These are phyloP conservation scores for Alternaria panax DNA, from an alignment of 2,329 filamentous ascomycete species.

Conservation along the genomic window DNA sequence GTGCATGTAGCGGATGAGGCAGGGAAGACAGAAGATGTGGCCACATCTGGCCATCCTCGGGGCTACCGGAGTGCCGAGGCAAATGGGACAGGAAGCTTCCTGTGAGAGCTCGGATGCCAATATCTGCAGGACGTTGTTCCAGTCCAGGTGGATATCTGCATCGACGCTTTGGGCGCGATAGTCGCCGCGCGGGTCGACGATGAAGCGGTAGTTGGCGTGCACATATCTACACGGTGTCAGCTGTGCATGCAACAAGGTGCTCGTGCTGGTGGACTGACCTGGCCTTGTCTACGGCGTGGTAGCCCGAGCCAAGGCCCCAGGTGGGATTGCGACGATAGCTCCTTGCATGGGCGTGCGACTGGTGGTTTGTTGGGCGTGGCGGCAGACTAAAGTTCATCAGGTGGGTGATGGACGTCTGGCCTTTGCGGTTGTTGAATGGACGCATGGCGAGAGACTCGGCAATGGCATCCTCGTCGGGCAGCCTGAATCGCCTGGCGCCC, in stretches of 20 bases:
- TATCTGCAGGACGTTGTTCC: slow-evolving; percentile 89
- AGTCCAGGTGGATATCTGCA: slow-evolving; percentile 88
- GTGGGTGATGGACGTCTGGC: slow-evolving; percentile 96
- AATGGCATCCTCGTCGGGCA: slow-evolving; percentile 85
- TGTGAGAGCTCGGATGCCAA: slow-evolving; percentile 91
- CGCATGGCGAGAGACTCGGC: slow-evolving; percentile 75
- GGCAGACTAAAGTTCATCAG: slow-evolving; percentile 90
- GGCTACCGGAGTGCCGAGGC: slow-evolving; percentile 88
- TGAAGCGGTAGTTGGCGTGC: slow-evolving; percentile 96
- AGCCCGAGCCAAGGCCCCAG: slow-evolving; percentile 86
- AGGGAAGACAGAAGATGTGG: slow-evolving; percentile 95
- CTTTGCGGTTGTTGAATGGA: slow-evolving; percentile 75
- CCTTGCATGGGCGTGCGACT: slow-evolving; percentile 62
- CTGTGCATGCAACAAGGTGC: background rate
- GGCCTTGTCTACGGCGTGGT: slow-evolving; percentile 90
- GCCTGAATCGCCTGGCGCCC: slow-evolving; percentile 74
- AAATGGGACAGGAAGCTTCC: slow-evolving; percentile 89
- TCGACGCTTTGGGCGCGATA: slow-evolving; percentile 84
- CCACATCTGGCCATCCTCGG: slow-evolving; percentile 97
- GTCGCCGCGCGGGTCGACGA: slow-evolving; percentile 81
- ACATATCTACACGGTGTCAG: slow-evolving; percentile 67
- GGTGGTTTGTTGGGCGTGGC: slow-evolving; percentile 70
- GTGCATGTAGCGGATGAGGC: slow-evolving; percentile 94
- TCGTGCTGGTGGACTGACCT: slow-evolving; percentile 59
- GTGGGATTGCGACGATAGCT: slow-evolving; percentile 71